These are phyloP conservation scores for Pseudonitzschia multiseries DNA, from an alignment of 108 stramenopile genomes.

Conservation along the genomic window DNA sequence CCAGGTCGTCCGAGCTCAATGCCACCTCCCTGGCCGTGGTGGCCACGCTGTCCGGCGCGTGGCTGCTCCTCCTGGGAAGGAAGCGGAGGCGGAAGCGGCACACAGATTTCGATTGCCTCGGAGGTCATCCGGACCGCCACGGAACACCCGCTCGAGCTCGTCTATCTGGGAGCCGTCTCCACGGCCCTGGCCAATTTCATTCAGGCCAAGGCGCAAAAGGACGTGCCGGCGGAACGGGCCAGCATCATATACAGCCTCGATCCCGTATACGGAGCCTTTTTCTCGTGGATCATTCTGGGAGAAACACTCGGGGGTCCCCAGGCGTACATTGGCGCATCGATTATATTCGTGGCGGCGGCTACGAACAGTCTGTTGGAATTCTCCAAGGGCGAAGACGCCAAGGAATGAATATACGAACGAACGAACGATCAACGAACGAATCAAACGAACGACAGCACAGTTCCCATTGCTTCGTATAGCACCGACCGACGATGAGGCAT, in stretches of 20 bases:
- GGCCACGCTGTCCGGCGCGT: constrained; percentile 46
- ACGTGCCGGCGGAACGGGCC: constrained; percentile 75
- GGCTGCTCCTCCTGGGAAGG: constrained; percentile 34
- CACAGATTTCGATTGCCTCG: neutral
- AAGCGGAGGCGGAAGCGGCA: neutral
- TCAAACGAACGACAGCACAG: no score
- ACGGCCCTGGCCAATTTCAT: constrained; percentile 78
- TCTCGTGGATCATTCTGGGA: constrained; percentile 70
- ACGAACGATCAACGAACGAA: neutral
- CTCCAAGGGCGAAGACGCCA: constrained; percentile 7
- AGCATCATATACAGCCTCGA: constrained; percentile 88
- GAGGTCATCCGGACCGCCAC: constrained; percentile 1
- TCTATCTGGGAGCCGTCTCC: constrained; percentile 74
- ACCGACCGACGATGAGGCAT: no score
- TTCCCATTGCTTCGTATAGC: no score
- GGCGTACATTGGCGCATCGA: constrained; percentile 64
- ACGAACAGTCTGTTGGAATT: constrained; percentile 76
- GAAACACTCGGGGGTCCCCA: constrained; percentile 55
- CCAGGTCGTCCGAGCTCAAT: constrained; percentile 61
- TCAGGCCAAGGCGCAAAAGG: constrained; percentile 75
- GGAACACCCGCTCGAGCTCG: constrained; percentile 54
- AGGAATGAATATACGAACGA: neutral
- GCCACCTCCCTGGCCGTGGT: constrained; percentile 73
- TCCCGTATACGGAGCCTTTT: constrained; percentile 87
- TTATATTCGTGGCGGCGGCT: constrained; percentile 78